A percentile compares a stretch with the other conserved stretches of the same genome.
Conservation (phyloP, 495 filamentous ascomycete species). For the Cladorrhinum samala region DNA sequence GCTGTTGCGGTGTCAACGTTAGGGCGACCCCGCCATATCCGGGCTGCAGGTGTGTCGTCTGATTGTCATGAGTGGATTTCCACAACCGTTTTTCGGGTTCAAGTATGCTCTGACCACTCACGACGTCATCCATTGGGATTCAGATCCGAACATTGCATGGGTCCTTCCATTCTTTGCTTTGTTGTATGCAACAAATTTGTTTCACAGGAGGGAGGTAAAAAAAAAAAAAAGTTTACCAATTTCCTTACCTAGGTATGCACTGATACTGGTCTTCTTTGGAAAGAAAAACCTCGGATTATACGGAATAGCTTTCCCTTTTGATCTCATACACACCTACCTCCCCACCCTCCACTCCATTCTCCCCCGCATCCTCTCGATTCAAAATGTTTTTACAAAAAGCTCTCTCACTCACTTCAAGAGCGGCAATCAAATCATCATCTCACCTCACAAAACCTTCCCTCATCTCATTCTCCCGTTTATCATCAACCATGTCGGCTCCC, state of each 20-base stretch:
- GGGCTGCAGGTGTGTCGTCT: conserved; percentile 6
- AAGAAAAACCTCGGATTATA: neutral
- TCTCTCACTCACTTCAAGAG: conserved; percentile 26
- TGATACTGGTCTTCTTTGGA: too few relatives aligned
- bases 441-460: too few relatives aligned
- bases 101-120: neutral
- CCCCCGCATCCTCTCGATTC: neutral
- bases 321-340: neutral
- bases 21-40: conserved; percentile 1
- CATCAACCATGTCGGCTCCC: conserved; percentile 41
- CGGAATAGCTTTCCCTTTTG: neutral
- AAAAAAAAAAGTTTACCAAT: too few relatives aligned
- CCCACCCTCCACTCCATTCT: conserved; percentile 1
- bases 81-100: neutral
- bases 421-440: conserved; percentile 24
- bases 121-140: conserved; percentile 7
- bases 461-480: conserved; percentile 25
- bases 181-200: neutral
- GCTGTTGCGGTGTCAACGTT: conserved; percentile 8
- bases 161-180: neutral
- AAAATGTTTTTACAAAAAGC: conserved; percentile 32
- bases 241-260: too few relatives aligned
- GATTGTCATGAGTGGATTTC: conserved; percentile 4
- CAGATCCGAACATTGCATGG: neutral
- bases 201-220: too few relatives aligned